Base-by-base conservation (phyloP, 148 eudicot genomes). In the Rhododendron henanense region DNA sequence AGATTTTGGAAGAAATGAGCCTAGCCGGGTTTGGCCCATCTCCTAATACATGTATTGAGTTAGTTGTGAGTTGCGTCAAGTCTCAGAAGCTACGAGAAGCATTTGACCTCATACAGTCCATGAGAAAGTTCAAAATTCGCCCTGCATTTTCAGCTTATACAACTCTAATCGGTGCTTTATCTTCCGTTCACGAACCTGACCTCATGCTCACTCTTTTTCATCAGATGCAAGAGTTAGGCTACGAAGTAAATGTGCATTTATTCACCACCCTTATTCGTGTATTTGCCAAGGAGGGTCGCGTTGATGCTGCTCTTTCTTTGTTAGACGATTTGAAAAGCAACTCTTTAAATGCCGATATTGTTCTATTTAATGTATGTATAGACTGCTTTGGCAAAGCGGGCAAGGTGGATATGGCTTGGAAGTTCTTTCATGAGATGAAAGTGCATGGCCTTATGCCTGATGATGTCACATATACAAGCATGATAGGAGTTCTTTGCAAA, bases 331-430 rank as follows among this genome's bases (percentile, higher is more conserved):
- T 95, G 98, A 95, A 90, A 87, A 94, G 95, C 91, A 95, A 91
- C 86, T 90, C 90, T 15, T 94, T 88, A 83, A 87, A 92, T 48
- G 94, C 96, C 0, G 99, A 96, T 84, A 88, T 95, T 86, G 98
- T 81, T 89, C 94, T 96, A 15, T 96, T 94, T 81, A 96, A 96
- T 87, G 99, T 96, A 31, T 95, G 99, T 86, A 95, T 96, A 23
- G 96, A 96, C 85, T 92, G 95, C 80, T 96, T 96, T 87, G 99
- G 99, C 71, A 96, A 95, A 93, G 93, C 90, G 25, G 99, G 99
- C 2, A 96, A 96, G 84, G 97, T 96, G 84, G 99, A 96, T 84
- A 92, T 94, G 93, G 98, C 99, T 78, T 96, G 99, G 99, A 96
- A 96, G 87, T 96, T 96, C 91, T 96, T 96, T 90, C 98, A 95